Conservation (phyloP, 1,284 basidiomycete species). For the Mycosarcoma mackinlayi region DNA sequence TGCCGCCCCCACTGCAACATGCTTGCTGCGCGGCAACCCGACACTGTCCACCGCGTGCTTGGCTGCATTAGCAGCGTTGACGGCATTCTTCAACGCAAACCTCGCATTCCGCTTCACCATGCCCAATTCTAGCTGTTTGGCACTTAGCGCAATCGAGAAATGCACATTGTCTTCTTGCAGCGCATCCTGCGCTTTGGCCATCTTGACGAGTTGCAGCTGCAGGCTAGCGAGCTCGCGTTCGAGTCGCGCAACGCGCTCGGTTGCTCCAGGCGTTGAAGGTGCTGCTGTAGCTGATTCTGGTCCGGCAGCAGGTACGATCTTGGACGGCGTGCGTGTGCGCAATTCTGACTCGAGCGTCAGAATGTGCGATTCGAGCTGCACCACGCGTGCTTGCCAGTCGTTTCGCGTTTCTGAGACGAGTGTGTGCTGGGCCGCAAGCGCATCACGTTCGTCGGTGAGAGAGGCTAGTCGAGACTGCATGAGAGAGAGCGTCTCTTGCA, state of each 20-base stretch:
- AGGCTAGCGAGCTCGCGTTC: slow-evolving; percentile 12
- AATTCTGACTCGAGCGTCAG: slow-evolving; percentile 15
- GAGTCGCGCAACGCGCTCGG: background rate
- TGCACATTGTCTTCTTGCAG: slow-evolving; percentile 51
- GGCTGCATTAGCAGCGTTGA: background rate
- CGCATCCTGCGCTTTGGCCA: slow-evolving; percentile 55
- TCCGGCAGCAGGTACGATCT: too few species aligned
- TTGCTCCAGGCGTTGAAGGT: too few species aligned
- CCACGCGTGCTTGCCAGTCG: background rate
- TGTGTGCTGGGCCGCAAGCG: background rate
- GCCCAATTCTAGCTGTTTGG: slow-evolving; percentile 55
- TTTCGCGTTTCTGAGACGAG: background rate
- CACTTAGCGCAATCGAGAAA: slow-evolving; percentile 52
- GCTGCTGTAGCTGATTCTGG: background rate
- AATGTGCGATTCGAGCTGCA: slow-evolving; percentile 13
- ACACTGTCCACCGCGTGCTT: background rate
- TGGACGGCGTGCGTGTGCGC: slow-evolving; percentile 2
- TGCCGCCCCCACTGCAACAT: background rate
- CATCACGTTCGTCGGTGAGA: slow-evolving; percentile 5
- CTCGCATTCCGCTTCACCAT: slow-evolving; percentile 54
- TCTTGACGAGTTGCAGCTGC: slow-evolving; percentile 41
- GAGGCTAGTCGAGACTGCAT: slow-evolving; percentile 5
- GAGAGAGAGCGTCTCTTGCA: slow-evolving; percentile 34
- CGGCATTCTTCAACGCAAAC: slow-evolving; percentile 37
- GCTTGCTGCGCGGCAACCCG: slow-evolving; percentile 13